Evolutionary conservation across 2,329 filamentous ascomycete species (phyloP), one percentile per base, ranked within the genome.

Genomic region (Neonectria coccinea): DNA sequence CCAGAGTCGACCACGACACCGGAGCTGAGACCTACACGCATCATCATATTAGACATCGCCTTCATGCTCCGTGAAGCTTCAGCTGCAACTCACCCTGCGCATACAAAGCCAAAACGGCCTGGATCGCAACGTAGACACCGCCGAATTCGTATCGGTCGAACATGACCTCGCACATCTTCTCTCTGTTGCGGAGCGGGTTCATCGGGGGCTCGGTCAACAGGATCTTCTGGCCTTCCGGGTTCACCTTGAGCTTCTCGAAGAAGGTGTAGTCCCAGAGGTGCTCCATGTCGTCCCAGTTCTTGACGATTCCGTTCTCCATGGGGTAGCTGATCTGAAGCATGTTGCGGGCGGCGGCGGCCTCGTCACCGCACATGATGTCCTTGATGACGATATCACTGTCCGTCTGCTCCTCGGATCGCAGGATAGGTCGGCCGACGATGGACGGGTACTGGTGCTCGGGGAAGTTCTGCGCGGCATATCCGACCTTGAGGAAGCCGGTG

Each of bases 251-350:
- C 88, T 98, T 98, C 80, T 99, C 95, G 81, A 88, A 91, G 81
- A 99, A 99, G 25, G 96, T 99, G 80, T 97, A 98, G 83, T 99
- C 95, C 96, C 96, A 99, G 60, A 99, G 90, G 78, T 98, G 95
- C 84, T 97, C 93, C 96, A 99, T 99, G 81, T 99, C 96, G 74
- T 99, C 96, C 96, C 96, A 99, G 78, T 94, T 94, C 88, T 97
- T 98, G 72, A 99, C 94, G 76, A 99, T 98, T 75, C 96, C 96
- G 80, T 99, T 99, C 82, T 99, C 96, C 96, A 99, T 99, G 73
- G 96, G 96, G 80, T 99, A 99, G 81, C 92, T 97, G 78, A 99
- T 97, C 81, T 99, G 96, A 66, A 99, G 89, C 94, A 97, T 97
- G 67, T 92, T 97, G 76, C 96, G 90, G 71, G 96, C 95, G 58